phyloP scores from a whole-genome alignment of 495 filamentous ascomycete species.

The Neohortaea acidophila region DNA sequence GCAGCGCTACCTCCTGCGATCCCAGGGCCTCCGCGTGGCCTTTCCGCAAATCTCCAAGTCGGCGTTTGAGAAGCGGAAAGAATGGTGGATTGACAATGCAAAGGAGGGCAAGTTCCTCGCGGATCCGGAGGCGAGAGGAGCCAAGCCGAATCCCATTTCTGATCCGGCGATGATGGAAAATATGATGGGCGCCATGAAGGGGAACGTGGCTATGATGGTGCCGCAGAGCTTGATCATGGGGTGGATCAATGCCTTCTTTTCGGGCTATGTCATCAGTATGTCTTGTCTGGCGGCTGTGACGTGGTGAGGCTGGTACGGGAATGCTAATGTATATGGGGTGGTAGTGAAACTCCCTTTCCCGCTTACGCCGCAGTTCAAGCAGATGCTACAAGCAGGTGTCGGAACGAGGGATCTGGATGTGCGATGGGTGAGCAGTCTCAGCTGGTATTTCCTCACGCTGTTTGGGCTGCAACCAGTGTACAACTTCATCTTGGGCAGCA shows the following conservation, averaged over 20 bases:
- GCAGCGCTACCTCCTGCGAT: slow-evolving; percentile 72
- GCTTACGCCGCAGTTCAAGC: slow-evolving; percentile 94
- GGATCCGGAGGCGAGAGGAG: slow-evolving; percentile 67
- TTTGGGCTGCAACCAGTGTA: slow-evolving; percentile 97
- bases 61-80: slow-evolving; percentile 66
- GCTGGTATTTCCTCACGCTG: slow-evolving; percentile 95
- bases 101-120: slow-evolving; percentile 78
- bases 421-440: slow-evolving; percentile 92
- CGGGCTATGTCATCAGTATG: slow-evolving; percentile 89
- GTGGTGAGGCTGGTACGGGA: neutral
- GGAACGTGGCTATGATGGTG: slow-evolving; percentile 99
- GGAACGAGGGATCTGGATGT: slow-evolving; percentile 92
- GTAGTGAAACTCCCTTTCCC: slow-evolving; percentile 97
- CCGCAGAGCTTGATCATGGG: slow-evolving; percentile 98
- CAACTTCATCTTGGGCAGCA: slow-evolving; percentile 86
- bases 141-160: slow-evolving; percentile 84
- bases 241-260: slow-evolving; percentile 99
- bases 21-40: slow-evolving; percentile 71
- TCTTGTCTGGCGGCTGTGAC: neutral
- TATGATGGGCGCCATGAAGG: slow-evolving; percentile 99
- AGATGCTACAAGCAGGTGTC: slow-evolving; percentile 94
- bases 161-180: slow-evolving; percentile 97
- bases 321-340: no score
- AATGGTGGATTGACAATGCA: slow-evolving; percentile 62
- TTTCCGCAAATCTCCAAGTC: slow-evolving; percentile 53